phyloP scores from a whole-genome alignment of 163 green algal genomes.

The Chloromonas sp. region DNA sequence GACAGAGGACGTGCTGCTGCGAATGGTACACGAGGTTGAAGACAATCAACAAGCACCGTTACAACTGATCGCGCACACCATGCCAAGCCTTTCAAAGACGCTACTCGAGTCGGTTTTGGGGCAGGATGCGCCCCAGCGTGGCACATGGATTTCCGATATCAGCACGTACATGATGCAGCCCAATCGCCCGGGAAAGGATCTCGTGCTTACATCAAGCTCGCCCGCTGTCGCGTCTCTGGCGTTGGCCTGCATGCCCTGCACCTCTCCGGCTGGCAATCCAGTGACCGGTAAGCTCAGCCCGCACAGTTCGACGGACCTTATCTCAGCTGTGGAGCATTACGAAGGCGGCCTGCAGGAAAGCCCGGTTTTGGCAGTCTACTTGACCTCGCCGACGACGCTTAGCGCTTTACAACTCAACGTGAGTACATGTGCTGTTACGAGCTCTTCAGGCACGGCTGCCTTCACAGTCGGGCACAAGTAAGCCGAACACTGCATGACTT shows the following conservation, averaged over 20 bases:
- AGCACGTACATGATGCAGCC: background rate
- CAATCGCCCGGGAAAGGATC: background rate
- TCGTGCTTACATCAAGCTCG: background rate
- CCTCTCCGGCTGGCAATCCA: too few relatives aligned
- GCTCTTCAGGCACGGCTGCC: background rate
- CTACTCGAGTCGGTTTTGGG: background rate
- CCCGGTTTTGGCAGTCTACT: conserved; percentile 5
- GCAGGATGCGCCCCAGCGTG: background rate
- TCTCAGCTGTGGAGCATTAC: too few relatives aligned
- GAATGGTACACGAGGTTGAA: background rate
- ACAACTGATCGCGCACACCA: background rate
- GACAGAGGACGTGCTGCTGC: background rate
- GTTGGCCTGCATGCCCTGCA: conserved; percentile 1
- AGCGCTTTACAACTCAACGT: conserved; percentile 2
- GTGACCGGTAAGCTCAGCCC: too few relatives aligned
- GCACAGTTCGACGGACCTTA: too few relatives aligned
- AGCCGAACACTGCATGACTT: background rate
- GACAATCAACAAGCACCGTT: background rate
- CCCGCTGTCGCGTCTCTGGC: conserved; percentile 3
- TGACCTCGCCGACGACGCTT: conserved; percentile 2
- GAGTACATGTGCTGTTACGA: background rate
- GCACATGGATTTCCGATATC: background rate
- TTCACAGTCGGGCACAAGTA: background rate
- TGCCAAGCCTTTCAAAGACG: background rate
- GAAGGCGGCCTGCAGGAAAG: too few relatives aligned